Conservation (phyloP, 208 protist species). For the Trypanosoma mega region DNA sequence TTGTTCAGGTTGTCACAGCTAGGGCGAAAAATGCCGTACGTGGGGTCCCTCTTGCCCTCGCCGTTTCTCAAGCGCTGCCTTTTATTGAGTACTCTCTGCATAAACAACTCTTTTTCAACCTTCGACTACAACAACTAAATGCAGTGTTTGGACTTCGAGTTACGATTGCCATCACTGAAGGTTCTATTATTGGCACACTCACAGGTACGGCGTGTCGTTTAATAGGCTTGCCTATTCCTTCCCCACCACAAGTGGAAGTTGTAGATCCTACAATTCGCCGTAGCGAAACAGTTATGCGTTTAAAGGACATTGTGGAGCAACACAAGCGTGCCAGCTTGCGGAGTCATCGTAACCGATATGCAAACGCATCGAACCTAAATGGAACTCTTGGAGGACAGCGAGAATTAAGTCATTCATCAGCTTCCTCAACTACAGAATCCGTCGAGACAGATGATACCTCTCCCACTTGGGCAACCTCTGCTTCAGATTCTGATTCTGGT, state of each 20-base stretch:
- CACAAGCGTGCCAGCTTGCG: slow-evolving; percentile 17
- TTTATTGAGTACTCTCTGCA: slow-evolving; percentile 90
- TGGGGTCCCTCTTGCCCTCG: slow-evolving; percentile 73
- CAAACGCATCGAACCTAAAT: neutral
- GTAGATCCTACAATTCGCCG: slow-evolving; percentile 53
- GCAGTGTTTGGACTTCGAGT: slow-evolving; percentile 83
- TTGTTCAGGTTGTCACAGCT: slow-evolving; percentile 73
- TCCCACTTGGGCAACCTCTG: slow-evolving; percentile 13
- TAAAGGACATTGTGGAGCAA: slow-evolving; percentile 60
- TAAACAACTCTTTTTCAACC: slow-evolving; percentile 87
- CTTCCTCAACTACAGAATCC: neutral
- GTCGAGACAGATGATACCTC: slow-evolving; percentile 2
- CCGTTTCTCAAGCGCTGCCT: slow-evolving; percentile 82
- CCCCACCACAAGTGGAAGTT: slow-evolving; percentile 57
- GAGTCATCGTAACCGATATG: neutral
- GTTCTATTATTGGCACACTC: slow-evolving; percentile 76
- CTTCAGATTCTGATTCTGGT: slow-evolving; percentile 18
- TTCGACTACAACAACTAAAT: slow-evolving; percentile 81
- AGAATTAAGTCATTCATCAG: slow-evolving; percentile 1
- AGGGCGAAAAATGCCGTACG: slow-evolving; percentile 69
- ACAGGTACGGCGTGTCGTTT: slow-evolving; percentile 78
- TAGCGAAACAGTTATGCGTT: slow-evolving; percentile 62
- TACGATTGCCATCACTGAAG: slow-evolving; percentile 64
- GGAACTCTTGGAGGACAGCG: neutral
- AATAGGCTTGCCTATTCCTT: slow-evolving; percentile 67